A percentile compares a stretch with the other conserved stretches of the same genome.
phyloP scores from a whole-genome alignment of 1,284 basidiomycete genomes.

The Fomitopsis palustris region DNA sequence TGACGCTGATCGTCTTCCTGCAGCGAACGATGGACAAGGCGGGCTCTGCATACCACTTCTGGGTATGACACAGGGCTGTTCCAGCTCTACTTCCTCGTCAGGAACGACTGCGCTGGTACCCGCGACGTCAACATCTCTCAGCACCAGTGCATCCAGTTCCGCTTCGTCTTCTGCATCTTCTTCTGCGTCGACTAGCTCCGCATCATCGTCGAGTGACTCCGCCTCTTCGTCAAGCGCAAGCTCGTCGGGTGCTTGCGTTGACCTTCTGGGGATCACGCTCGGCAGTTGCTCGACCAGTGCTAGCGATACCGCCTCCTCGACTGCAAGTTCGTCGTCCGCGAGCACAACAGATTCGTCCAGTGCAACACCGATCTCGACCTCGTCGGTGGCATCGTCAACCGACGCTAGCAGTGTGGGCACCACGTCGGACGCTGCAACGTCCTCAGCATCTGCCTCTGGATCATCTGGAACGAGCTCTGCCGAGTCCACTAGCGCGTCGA shows the following conservation, averaged over 20 bases:
- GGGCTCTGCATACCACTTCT: slow-evolving; percentile 2
- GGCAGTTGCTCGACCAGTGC: background rate
- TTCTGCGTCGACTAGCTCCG: background rate
- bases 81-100: background rate
- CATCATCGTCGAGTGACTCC: background rate
- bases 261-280: background rate
- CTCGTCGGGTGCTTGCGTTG: background rate
- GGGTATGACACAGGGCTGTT: background rate
- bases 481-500: background rate
- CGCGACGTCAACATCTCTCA: slow-evolving; percentile 12
- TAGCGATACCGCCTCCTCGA: background rate
- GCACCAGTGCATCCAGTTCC: slow-evolving; percentile 3
- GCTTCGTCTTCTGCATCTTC: slow-evolving; percentile 4
- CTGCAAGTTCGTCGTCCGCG: background rate
- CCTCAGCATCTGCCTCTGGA: background rate
- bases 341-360: slow-evolving; percentile 1
- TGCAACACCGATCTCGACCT: background rate
- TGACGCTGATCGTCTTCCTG: background rate
- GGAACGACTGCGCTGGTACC: slow-evolving; percentile 17
- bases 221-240: background rate
- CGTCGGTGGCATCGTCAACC: background rate
- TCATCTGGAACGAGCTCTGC: background rate
- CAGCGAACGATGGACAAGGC: background rate
- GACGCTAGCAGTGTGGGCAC: background rate
- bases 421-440: background rate